A percentile compares a stretch with the other conserved stretches of the same genome.
Evolutionary conservation across 176 grass and related monocot genomes (phyloP).

Genomic region (Oryza rufipogon): DNA sequence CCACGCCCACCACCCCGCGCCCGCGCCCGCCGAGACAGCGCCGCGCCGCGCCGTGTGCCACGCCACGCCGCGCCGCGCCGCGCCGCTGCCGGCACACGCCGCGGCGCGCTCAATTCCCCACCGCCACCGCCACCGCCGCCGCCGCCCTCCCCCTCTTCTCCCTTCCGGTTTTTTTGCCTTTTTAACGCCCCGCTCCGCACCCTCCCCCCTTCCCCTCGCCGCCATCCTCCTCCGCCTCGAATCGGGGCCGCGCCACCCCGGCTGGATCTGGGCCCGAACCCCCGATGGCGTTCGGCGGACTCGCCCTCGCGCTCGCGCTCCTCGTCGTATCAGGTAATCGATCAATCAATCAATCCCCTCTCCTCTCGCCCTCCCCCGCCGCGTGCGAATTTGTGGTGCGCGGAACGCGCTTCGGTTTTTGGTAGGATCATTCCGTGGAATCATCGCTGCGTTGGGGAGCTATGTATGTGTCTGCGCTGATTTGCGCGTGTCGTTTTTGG

Average conservation of each 20-base stretch:
- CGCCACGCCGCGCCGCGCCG: background rate
- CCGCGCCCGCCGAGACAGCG: background rate
- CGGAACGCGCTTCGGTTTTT: too few species aligned
- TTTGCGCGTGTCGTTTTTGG: background rate
- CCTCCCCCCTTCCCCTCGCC: background rate
- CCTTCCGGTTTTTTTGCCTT: background rate
- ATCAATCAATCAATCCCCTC: too few species aligned
- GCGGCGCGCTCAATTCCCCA: slow-evolving; percentile 12
- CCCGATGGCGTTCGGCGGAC: slow-evolving; percentile 45
- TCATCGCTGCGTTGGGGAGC: too few species aligned
- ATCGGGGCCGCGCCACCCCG: background rate
- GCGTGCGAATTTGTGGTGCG: background rate
- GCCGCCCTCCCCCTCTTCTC: background rate
- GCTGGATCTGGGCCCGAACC: slow-evolving; percentile 37
- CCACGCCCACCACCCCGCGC: background rate
- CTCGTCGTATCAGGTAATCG: slow-evolving; percentile 42
- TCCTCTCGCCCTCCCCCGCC: too few species aligned
- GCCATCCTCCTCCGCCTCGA: background rate
- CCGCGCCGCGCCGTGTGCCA: slow-evolving; percentile 24
- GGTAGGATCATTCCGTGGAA: background rate
- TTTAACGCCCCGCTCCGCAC: background rate
- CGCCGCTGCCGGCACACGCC: too few species aligned
- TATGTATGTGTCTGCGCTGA: background rate
- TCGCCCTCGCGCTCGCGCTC: slow-evolving; percentile 8
- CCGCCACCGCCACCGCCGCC: background rate